Percentiles rank a stretch among this genome's conserved stretches.
Conservation (phyloP, 2,329 filamentous ascomycete genomes). For the Phaeoacremonium minimum region DNA sequence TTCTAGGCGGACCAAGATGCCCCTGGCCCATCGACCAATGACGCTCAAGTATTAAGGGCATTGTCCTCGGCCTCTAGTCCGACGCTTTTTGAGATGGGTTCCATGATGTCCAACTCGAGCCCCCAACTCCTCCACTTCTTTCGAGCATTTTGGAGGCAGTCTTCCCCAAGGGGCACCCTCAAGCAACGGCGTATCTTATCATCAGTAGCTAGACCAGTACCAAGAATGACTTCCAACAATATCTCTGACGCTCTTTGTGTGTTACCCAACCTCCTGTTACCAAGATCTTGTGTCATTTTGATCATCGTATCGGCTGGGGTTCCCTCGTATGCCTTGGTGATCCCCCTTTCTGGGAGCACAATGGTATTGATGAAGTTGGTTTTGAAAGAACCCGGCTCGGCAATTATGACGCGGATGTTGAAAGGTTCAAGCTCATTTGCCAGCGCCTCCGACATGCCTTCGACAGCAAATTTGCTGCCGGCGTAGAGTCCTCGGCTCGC, state of each 20-base stretch:
- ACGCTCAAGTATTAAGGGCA: too few relatives aligned
- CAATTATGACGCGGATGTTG: conserved; percentile 29
- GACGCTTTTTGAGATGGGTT: not conserved
- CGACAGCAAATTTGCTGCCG: conserved; percentile 32
- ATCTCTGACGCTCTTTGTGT: not conserved
- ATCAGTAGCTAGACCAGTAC: not conserved
- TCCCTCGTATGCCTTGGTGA: not conserved
- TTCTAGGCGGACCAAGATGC: too few relatives aligned
- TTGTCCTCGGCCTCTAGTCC: not conserved
- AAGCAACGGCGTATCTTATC: not conserved
- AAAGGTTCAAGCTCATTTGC: conserved; percentile 24
- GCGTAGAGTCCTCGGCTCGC: conserved; percentile 16
- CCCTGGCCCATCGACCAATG: too few relatives aligned
- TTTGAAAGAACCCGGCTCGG: conserved; percentile 35
- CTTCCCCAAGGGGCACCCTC: not conserved
- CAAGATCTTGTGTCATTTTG: not conserved
- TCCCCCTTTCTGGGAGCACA: conserved; percentile 4
- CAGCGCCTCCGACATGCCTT: conserved; percentile 31
- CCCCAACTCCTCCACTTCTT: not conserved
- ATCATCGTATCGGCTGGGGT: not conserved
- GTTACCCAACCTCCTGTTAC: not conserved
- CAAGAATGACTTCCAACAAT: not conserved
- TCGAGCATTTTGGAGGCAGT: not conserved
- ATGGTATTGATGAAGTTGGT: conserved; percentile 30
- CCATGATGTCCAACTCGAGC: not conserved